Evolutionary conservation across 805 yeast species (phyloP), one percentile per base, ranked within the genome.

Genomic region (Clavispora asparagi): DNA sequence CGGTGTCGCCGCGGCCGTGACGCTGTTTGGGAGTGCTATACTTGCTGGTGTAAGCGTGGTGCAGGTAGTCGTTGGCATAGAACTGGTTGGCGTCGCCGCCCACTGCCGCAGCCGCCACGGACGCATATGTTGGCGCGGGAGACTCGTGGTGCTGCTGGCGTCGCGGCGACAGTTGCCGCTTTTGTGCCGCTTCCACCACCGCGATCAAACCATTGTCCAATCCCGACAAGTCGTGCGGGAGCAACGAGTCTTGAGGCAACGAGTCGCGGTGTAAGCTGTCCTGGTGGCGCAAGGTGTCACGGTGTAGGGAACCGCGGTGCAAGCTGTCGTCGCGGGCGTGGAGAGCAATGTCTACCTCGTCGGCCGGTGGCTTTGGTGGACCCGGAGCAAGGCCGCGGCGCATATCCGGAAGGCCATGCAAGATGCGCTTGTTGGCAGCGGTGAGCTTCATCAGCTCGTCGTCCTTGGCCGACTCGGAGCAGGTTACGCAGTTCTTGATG

Each of bases 401-500:
- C 57, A 54, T 12, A 16, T 37, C 40, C 16, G 37, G 26, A 39
- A 19, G 40, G 5, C 42, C 37, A 11, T 26, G 14, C 30, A 39
- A 40, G 43, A 48, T 40, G 44, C 57, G 59, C 54, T 61, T 62
- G 14, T 62, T 58, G 39, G 41, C 43, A 14, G 42, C 35, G 31
- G 35, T 42, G 47, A 52, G 49, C 39, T 54, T 52, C 42, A 46
- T 48, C 47, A 39, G 43, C 11, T 58, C 43, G 30, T 53, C 57
- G 25, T 60, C 66, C 39, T 60, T 55, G 14, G 60, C 50, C 26
- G 65, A 73, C 50, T 81, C 83, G 33, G 84, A 71, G 63, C 98
- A 92, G 42, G 81, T 84, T 1, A 74, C 71, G 62, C 98, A 94
- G 49, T 81, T 78, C 45, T 83, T 74, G 44, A 91, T 82, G 1